Base-by-base conservation (phyloP, 2,329 filamentous ascomycete genomes). In the Metarhizium guizhouense region DNA sequence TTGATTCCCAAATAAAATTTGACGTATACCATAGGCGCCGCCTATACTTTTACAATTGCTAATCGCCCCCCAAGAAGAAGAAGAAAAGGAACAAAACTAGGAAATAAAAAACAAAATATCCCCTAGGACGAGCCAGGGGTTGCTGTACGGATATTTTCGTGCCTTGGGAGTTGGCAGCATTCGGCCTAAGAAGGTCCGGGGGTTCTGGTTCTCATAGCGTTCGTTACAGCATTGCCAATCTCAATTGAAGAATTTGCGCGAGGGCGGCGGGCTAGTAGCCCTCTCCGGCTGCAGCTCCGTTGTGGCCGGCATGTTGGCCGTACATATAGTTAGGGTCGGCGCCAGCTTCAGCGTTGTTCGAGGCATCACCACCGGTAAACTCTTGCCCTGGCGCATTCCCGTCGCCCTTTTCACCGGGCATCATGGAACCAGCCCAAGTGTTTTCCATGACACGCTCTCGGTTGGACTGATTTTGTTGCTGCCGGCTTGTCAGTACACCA, bases 261-360 rank as follows among this genome's bases (percentile, higher is more conserved):
- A 34, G 6, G 32, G 30, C 8, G 25, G 30, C 13, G 25, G 32
- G 2, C 54, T 75, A 81, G 65, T 81, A 84, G 51, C 74, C 74
- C 36, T 83, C 81, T 50, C 72, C 74, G 48, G 74, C 68, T 29
- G 72, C 69, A n/a, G 80, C 72, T 42, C 82, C 83, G 64, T 85
- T 85, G 61, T 85, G 82, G 32, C 77, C 77, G 40, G 74, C 66
- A 62, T 82, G 78, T n/a, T 73, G 70, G 34, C 69, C 69, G 63
- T 83, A 84, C 65, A 83, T 75, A 64, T 82, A 83, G 63, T 71
- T 72, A 11, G 70, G 61, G 29, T 73, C 70, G 43, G 64, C 59
- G 47, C 68, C 70, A 16, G 72, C 70, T 60, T 81, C 78, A 29
- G 73, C 67, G 38, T 59, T 65, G 54, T 64, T 66, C 20, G 69